phyloP scores from a whole-genome alignment of 352 stramenopile genomes.

The Globisporangium splendens region DNA sequence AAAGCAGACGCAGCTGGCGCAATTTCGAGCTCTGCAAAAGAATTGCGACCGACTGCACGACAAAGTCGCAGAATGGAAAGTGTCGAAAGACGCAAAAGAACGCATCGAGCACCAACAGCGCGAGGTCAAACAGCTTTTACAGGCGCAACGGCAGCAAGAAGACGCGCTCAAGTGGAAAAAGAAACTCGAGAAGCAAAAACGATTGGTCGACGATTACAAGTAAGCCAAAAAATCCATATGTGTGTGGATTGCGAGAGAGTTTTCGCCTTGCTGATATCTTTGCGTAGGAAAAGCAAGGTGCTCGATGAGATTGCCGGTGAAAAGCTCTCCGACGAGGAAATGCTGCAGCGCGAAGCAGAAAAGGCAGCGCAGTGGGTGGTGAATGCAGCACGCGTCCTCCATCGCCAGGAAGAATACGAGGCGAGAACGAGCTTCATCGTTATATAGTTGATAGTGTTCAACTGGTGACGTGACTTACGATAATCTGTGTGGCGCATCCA shows the following conservation, averaged over 20 bases:
- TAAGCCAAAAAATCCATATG: constrained; percentile 3
- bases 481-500: neutral
- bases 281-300: constrained; percentile 29
- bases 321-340: constrained; percentile 28
- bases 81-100: constrained; percentile 48
- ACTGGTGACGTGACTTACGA: neutral
- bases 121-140: constrained; percentile 43
- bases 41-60: constrained; percentile 39
- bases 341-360: constrained; percentile 30
- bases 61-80: constrained; percentile 47
- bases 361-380: constrained; percentile 26
- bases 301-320: constrained; percentile 46
- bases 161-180: constrained; percentile 38
- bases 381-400: constrained; percentile 69
- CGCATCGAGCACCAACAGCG: constrained; percentile 54
- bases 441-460: neutral
- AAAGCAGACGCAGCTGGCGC: constrained; percentile 20
- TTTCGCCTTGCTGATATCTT: too few relatives aligned
- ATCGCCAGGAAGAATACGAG: constrained; percentile 53
- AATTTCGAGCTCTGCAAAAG: constrained; percentile 33
- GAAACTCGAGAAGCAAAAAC: constrained; percentile 44
- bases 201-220: constrained; percentile 59
- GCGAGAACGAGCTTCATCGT: constrained; percentile 14
- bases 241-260: too few relatives aligned
- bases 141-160: constrained; percentile 32